These are phyloP conservation scores for Lepraria neglecta DNA, from an alignment of 495 filamentous ascomycete genomes.

Conservation along the genomic window DNA sequence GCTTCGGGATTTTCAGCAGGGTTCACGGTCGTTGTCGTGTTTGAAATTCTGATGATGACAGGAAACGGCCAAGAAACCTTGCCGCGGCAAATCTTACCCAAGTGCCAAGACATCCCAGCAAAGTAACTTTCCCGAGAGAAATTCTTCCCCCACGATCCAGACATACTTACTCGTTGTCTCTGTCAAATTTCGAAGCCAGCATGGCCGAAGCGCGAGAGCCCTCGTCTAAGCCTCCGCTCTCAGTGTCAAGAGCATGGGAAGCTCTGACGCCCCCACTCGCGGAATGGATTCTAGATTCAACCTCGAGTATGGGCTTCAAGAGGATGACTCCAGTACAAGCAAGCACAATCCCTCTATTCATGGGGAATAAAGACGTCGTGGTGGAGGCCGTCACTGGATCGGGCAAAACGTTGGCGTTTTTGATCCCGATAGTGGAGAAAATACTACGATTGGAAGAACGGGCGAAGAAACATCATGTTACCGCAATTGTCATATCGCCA, in stretches of 20 bases:
- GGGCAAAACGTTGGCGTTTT: slow-evolving; percentile 87
- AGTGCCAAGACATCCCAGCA: not conserved
- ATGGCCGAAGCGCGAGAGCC: slow-evolving; percentile 7
- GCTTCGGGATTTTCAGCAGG: not conserved
- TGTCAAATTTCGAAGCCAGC: not conserved
- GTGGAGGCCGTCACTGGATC: slow-evolving; percentile 95
- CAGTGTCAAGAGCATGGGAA: slow-evolving; percentile 63
- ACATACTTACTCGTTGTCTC: not conserved
- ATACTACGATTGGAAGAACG: slow-evolving; percentile 69
- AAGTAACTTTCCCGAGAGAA: slow-evolving; percentile 6
- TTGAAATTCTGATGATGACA: slow-evolving; percentile 12
- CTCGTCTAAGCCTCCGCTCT: not conserved
- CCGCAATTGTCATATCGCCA: slow-evolving; percentile 83
- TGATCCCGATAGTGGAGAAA: slow-evolving; percentile 83
- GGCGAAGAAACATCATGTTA: slow-evolving; percentile 80
- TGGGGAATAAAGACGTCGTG: slow-evolving; percentile 92
- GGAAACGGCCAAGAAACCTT: slow-evolving; percentile 4
- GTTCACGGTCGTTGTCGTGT: not conserved
- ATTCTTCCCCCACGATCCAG: not conserved
- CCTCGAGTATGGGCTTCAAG: slow-evolving; percentile 75
- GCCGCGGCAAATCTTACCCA: not conserved
- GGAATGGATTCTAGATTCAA: slow-evolving; percentile 83
- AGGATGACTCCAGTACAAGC: slow-evolving; percentile 89
- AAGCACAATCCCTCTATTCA: slow-evolving; percentile 85
- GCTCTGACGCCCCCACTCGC: slow-evolving; percentile 70